These are phyloP conservation scores for Microsporum canis DNA, from an alignment of 2,329 filamentous ascomycete genomes.

Conservation along the genomic window DNA sequence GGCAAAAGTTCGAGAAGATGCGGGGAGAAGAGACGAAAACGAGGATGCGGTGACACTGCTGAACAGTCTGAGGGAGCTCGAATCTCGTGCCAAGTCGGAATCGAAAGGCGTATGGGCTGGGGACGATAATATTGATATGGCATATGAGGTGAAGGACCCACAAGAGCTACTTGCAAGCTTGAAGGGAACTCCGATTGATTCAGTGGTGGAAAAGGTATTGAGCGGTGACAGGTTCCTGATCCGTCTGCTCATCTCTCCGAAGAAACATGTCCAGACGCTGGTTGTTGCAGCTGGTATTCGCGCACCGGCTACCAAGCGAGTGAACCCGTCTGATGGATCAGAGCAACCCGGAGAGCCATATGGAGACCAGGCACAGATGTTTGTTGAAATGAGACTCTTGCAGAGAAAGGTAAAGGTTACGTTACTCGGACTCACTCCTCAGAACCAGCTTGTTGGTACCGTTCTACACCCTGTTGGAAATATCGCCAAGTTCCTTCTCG, in stretches of 20 bases:
- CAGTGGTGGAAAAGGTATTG: conserved; percentile 80
- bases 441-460: conserved; percentile 80
- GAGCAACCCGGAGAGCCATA: conserved; percentile 78
- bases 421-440: conserved; percentile 75
- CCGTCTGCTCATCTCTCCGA: conserved; percentile 66
- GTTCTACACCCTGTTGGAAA: conserved; percentile 83
- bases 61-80: conserved; percentile 64
- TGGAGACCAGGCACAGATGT: conserved; percentile 77
- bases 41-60: conserved; percentile 60
- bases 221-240: conserved; percentile 83
- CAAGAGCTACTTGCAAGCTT: conserved; percentile 65
- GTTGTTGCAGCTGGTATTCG: conserved; percentile 81
- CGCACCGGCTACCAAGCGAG: conserved; percentile 77
- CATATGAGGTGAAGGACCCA: conserved; percentile 68
- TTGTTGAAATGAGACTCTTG: conserved; percentile 73
- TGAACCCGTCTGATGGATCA: conserved; percentile 63
- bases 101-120: conserved; percentile 71
- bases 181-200: conserved; percentile 76
- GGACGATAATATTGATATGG: conserved; percentile 57
- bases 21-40: conserved; percentile 72
- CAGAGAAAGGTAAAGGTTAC: conserved; percentile 76
- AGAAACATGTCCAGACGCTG: conserved; percentile 80
- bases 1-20: conserved; percentile 88
- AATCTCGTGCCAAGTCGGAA: conserved; percentile 65
- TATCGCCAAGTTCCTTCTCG: conserved; percentile 81